Evolutionary conservation across 2,329 filamentous ascomycete species (phyloP).

Genomic region (Karstenula rhodostoma): DNA sequence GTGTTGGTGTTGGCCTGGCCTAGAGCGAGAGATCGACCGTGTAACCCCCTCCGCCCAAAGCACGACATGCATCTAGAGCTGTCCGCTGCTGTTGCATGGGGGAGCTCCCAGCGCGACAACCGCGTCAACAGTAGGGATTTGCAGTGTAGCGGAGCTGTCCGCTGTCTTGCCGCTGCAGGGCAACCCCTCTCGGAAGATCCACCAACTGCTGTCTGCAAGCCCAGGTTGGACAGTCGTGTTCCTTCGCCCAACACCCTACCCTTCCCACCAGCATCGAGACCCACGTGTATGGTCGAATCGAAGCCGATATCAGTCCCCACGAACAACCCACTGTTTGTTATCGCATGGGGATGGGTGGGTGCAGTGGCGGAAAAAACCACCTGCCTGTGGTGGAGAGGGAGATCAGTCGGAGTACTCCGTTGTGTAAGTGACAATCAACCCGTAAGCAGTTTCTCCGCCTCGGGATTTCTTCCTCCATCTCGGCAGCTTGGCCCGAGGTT

Average conservation of each 20-base stretch:
- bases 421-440: not conserved
- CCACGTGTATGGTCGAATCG: conserved; percentile 4
- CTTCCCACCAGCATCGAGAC: not conserved
- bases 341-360: not conserved
- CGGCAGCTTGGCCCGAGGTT: not conserved
- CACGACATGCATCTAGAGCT: conserved; percentile 5
- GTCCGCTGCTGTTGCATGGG: not conserved
- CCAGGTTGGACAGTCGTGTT: conserved; percentile 3
- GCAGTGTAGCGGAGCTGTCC: conserved; percentile 2
- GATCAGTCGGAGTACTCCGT: not conserved
- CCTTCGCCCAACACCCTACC: conserved; percentile 5
- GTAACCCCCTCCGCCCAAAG: not conserved
- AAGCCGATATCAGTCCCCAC: not conserved
- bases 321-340: not conserved
- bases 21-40: conserved; percentile 4
- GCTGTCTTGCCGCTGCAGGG: conserved; percentile 7
- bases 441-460: conserved; percentile 2
- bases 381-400: not conserved
- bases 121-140: not conserved
- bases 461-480: conserved; percentile 1
- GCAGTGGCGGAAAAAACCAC: too few relatives aligned
- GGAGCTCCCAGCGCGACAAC: conserved; percentile 5
- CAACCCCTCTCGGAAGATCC: not conserved
- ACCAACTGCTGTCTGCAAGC: conserved; percentile 7
- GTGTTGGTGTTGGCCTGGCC: conserved; percentile 14